Evolutionary conservation across 2,329 filamentous ascomycete genomes (phyloP).

Genomic region (Aspergillus versicolor): DNA sequence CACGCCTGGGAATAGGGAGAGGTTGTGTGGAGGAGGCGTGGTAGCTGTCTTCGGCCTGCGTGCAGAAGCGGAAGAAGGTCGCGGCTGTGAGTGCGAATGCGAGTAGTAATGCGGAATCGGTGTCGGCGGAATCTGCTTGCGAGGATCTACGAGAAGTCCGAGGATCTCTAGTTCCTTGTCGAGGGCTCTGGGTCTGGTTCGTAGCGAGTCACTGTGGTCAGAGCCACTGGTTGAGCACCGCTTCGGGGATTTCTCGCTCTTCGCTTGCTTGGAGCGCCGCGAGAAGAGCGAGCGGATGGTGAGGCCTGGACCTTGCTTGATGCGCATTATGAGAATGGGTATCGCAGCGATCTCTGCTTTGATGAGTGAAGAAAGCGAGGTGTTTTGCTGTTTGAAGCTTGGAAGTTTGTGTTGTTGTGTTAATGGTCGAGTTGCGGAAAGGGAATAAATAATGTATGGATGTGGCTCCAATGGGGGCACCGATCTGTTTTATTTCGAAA

Average conservation of each 20-base stretch:
- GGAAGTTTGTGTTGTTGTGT: not conserved
- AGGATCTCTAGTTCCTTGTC: conserved; percentile 9
- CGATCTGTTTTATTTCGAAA: not conserved
- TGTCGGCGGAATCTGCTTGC: not conserved
- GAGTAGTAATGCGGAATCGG: not conserved
- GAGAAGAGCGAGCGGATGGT: conserved; percentile 9
- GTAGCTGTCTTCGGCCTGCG: not conserved
- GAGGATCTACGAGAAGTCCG: not conserved
- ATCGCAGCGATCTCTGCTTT: not conserved
- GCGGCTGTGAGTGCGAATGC: not conserved
- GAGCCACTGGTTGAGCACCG: not conserved
- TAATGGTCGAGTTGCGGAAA: not conserved
- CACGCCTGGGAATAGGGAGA: not conserved
- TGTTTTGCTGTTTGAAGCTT: not conserved
- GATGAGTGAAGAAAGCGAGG: not conserved
- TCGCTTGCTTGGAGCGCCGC: not conserved
- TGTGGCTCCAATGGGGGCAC: not conserved
- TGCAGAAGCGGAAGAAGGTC: not conserved
- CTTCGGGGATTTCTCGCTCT: not conserved
- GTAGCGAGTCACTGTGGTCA: not conserved
- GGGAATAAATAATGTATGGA: too few relatives aligned
- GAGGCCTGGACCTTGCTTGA: not conserved
- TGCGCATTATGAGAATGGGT: not conserved
- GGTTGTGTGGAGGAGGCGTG: not conserved
- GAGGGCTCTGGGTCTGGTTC: not conserved